Evolutionary conservation across 768 basidiomycete species (phyloP).

Genomic region (Steccherinum ochraceum): DNA sequence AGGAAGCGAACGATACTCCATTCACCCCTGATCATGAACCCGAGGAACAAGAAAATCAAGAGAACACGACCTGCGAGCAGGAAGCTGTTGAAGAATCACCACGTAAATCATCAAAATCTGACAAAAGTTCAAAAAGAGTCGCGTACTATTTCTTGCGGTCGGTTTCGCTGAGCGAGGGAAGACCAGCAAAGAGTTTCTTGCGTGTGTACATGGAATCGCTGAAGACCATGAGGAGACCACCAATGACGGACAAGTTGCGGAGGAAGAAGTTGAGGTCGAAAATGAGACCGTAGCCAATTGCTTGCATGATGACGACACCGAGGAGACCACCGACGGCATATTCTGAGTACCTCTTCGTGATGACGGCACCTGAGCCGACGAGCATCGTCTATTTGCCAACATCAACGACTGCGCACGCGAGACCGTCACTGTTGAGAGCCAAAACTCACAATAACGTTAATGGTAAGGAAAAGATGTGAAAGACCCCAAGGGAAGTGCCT

Average conservation of each 20-base stretch:
- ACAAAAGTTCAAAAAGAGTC: background rate
- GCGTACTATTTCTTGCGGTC: constrained; percentile 96
- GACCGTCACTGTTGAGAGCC: background rate
- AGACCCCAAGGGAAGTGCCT: constrained; percentile 94
- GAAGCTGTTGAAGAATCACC: constrained; percentile 57
- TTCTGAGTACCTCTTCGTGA: constrained; percentile 83
- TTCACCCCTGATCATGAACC: constrained; percentile 89
- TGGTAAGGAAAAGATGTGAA: constrained; percentile 85
- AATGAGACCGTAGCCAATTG: constrained; percentile 97
- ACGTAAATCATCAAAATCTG: background rate
- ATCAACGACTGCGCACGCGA: constrained; percentile 5
- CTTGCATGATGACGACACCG: constrained; percentile 88
- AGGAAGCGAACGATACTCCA: constrained; percentile 86
- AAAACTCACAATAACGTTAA: constrained; percentile 89
- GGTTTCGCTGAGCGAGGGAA: constrained; percentile 86
- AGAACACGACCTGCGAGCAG: constrained; percentile 94
- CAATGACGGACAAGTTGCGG: constrained; percentile 95
- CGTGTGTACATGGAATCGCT: constrained; percentile 88
- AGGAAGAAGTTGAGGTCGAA: constrained; percentile 99
- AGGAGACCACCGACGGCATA: constrained; percentile 87
- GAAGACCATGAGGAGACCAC: constrained; percentile 98
- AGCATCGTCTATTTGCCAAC: constrained; percentile 74
- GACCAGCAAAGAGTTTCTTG: constrained; percentile 84
- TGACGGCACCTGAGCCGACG: constrained; percentile 74
- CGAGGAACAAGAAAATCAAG: constrained; percentile 98